These are phyloP conservation scores for Tetradesmus obliquus DNA, from an alignment of 139 green algal genomes.

Conservation along the genomic window DNA sequence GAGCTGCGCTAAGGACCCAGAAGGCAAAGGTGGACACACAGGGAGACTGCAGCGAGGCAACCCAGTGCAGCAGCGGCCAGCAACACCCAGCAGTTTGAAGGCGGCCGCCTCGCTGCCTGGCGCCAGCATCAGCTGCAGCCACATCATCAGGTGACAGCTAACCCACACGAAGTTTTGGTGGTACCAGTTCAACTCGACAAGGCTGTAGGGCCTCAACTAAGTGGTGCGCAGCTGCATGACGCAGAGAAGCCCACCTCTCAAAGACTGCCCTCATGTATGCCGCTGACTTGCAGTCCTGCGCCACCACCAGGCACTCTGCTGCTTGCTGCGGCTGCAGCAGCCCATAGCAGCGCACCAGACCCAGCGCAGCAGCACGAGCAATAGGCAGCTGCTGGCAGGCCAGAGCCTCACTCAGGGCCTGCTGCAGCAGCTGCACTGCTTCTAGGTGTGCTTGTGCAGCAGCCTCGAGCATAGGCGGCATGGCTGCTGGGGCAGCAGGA, in stretches of 20 bases:
- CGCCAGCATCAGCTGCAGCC: too few species aligned
- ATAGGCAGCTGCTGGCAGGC: not conserved
- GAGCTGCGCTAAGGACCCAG: too few species aligned
- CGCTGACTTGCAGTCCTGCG: conserved; percentile 1
- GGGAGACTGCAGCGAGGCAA: too few species aligned
- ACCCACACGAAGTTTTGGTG: too few species aligned
- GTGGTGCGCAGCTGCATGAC: not conserved
- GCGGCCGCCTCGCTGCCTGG: too few species aligned
- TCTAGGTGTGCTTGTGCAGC: not conserved
- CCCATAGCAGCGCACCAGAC: conserved; percentile 15
- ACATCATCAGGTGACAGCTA: too few species aligned
- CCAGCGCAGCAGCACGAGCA: not conserved
- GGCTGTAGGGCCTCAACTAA: too few species aligned
- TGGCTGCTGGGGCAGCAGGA: not conserved
- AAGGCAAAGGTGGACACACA: too few species aligned
- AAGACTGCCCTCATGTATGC: not conserved
- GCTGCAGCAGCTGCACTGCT: conserved; percentile 13
- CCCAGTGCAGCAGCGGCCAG: too few species aligned
- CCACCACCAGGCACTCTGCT: conserved; percentile 3
- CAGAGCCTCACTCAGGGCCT: not conserved
- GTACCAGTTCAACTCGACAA: too few species aligned
- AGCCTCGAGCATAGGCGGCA: not conserved
- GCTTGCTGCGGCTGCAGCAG: not conserved
- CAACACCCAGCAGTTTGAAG: too few species aligned
- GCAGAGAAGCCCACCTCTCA: not conserved